Conservation (phyloP, 768 basidiomycete species). For the Paxillus involutus region DNA sequence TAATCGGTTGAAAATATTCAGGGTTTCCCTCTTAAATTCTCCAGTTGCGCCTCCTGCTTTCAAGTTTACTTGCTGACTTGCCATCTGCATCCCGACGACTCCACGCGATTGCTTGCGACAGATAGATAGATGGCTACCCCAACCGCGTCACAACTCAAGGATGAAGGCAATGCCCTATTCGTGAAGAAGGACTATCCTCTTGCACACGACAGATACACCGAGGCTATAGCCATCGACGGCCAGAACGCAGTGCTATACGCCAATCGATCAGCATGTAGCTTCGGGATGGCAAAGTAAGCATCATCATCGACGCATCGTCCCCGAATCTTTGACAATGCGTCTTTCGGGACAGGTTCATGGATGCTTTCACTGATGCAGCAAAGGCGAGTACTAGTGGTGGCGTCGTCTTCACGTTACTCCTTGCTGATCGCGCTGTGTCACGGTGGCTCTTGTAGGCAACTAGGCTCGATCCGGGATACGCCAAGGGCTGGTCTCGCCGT, state of each 20-base stretch:
- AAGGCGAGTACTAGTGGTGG: not conserved
- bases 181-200: conserved; percentile 31
- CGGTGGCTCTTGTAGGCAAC: conserved; percentile 32
- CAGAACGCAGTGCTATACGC: conserved; percentile 42
- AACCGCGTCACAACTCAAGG: conserved; percentile 31
- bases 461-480: conserved; percentile 38
- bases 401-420: too few species aligned
- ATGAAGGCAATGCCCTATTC: conserved; percentile 41
- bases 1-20: too few species aligned
- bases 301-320: not conserved
- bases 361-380: conserved; percentile 2
- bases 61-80: too few species aligned
- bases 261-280: conserved; percentile 44
- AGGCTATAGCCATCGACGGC: conserved; percentile 40
- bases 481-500: conserved; percentile 43
- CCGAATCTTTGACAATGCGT: not conserved
- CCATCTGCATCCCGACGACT: too few species aligned
- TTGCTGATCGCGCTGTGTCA: not conserved
- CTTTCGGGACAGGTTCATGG: conserved; percentile 1
- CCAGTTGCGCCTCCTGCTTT: too few species aligned
- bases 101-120: not conserved
- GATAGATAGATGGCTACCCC: not conserved
- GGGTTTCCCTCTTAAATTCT: too few species aligned
- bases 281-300: conserved; percentile 35
- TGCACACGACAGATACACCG: conserved; percentile 40